A percentile compares a stretch with the other conserved stretches of the same genome.
Evolutionary conservation across 2,329 filamentous ascomycete genomes (phyloP).

Genomic region (Neopestalotiopsis rosae): DNA sequence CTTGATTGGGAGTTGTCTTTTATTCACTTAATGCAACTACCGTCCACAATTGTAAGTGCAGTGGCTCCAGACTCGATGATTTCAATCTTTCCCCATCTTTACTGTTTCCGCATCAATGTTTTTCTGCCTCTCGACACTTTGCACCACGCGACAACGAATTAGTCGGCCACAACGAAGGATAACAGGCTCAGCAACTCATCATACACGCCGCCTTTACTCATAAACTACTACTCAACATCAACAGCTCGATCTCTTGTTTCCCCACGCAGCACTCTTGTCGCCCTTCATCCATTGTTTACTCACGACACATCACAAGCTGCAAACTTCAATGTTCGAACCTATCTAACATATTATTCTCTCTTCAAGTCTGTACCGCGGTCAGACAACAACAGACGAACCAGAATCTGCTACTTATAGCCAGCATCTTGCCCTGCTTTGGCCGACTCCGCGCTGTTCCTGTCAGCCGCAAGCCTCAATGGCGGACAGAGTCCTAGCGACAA

Average conservation of each 20-base stretch:
- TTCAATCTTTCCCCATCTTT: background rate
- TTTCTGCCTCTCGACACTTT: background rate
- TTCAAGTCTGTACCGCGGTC: background rate
- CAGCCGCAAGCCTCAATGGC: constrained; percentile 42
- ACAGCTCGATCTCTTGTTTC: background rate
- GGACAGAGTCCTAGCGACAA: constrained; percentile 51
- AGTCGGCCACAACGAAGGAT: too few relatives aligned
- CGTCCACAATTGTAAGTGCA: constrained; percentile 9
- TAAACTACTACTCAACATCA: background rate
- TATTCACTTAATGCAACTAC: background rate
- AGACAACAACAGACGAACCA: constrained; percentile 16
- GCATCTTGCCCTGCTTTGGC: constrained; percentile 19
- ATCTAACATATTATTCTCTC: constrained; percentile 20
- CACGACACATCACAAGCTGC: background rate
- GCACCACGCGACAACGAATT: background rate
- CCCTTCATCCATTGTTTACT: background rate
- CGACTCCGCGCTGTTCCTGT: constrained; percentile 15
- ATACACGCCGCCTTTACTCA: background rate
- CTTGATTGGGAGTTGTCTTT: background rate
- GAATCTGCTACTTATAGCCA: constrained; percentile 20
- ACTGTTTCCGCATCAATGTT: background rate
- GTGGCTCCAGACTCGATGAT: background rate
- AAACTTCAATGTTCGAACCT: background rate
- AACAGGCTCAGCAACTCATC: background rate
- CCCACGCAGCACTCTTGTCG: background rate